These are phyloP conservation scores for Pachyrhizus erosus DNA, from an alignment of 306 rosid genomes.

Conservation along the genomic window DNA sequence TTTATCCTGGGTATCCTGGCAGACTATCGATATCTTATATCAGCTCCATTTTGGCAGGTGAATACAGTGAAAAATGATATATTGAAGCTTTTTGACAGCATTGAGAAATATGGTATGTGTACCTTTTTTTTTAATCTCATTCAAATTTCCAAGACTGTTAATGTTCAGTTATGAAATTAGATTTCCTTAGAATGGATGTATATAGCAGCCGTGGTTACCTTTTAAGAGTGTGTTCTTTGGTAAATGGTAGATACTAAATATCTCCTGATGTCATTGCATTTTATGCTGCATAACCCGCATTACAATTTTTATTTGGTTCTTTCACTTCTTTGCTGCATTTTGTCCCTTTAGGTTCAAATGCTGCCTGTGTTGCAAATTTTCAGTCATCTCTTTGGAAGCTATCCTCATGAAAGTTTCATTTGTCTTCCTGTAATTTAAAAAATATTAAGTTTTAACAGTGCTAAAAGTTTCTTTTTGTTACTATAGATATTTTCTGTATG, in stretches of 20 bases:
- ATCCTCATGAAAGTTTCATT: neutral
- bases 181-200: neutral
- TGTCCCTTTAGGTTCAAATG: neutral
- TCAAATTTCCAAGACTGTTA: neutral
- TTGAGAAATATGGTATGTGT: slow-evolving; percentile 93
- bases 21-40: slow-evolving; percentile 38
- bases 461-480: neutral
- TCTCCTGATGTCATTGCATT: neutral
- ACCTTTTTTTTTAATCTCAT: slow-evolving; percentile 2
- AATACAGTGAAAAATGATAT: slow-evolving; percentile 77
- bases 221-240: neutral
- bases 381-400: neutral
- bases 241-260: neutral
- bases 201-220: neutral
- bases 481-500: neutral
- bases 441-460: neutral
- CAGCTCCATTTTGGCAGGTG: slow-evolving; percentile 62
- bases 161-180: neutral
- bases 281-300: too few relatives aligned
- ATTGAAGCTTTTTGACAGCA: slow-evolving; percentile 90
- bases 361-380: neutral
- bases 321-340: neutral
- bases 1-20: neutral
- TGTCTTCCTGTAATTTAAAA: neutral
- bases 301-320: neutral